A percentile compares a stretch with the other conserved stretches of the same genome.
Evolutionary conservation across 257 asterid species (phyloP).

Genomic region (Scutellaria baicalensis): DNA sequence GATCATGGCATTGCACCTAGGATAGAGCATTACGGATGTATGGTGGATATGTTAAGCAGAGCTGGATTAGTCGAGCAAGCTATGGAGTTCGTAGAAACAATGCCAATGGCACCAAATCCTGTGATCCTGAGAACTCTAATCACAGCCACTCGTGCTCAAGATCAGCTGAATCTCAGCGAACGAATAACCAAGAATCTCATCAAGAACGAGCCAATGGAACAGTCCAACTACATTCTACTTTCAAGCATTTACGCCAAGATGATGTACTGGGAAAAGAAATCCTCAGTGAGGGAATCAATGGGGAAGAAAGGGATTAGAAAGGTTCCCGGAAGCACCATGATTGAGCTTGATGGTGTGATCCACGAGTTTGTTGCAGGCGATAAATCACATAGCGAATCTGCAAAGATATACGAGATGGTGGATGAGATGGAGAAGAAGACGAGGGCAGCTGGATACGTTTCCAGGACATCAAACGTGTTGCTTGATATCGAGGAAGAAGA

Average conservation of each 20-base stretch:
- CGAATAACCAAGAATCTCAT: slow-evolving; percentile 39
- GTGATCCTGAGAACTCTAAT: slow-evolving; percentile 56
- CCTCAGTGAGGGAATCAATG: slow-evolving; percentile 52
- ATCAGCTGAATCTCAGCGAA: slow-evolving; percentile 52
- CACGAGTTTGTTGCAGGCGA: slow-evolving; percentile 58
- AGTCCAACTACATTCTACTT: slow-evolving; percentile 61
- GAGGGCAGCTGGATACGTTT: slow-evolving; percentile 34
- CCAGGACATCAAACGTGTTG: slow-evolving; percentile 36
- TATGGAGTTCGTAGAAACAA: slow-evolving; percentile 40
- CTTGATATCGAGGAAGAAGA: slow-evolving; percentile 61
- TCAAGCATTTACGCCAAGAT: slow-evolving; percentile 55
- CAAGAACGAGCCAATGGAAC: slow-evolving; percentile 46
- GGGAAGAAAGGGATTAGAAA: slow-evolving; percentile 58
- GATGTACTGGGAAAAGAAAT: slow-evolving; percentile 63
- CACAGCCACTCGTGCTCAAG: slow-evolving; percentile 46
- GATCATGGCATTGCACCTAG: slow-evolving; percentile 49
- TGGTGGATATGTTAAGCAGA: slow-evolving; percentile 74
- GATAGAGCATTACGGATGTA: slow-evolving; percentile 83
- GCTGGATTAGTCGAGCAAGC: slow-evolving; percentile 63
- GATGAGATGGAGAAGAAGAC: slow-evolving; percentile 53
- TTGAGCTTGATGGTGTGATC: slow-evolving; percentile 45
- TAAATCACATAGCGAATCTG: slow-evolving; percentile 27
- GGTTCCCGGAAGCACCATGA: slow-evolving; percentile 76
- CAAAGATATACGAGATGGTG: slow-evolving; percentile 40
- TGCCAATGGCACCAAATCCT: slow-evolving; percentile 68